Percentiles rank a stretch among this genome's conserved stretches.
Evolutionary conservation across 2,329 filamentous ascomycete species (phyloP).

Genomic region (Fusarium albosuccineum): DNA sequence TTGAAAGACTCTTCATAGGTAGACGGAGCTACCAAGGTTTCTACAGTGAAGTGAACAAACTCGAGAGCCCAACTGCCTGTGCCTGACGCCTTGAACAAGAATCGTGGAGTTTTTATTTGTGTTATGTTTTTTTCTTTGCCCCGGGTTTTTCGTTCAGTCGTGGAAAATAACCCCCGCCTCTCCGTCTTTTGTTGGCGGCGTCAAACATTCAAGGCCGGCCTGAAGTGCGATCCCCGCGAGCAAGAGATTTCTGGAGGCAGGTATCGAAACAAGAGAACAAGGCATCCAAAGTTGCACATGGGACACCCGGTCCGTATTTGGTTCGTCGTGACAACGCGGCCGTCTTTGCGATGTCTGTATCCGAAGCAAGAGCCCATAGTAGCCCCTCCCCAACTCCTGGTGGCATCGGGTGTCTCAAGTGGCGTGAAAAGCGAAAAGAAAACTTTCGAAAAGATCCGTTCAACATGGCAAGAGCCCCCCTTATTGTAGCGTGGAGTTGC

Average conservation of each 20-base stretch:
- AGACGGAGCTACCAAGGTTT: conserved; percentile 17
- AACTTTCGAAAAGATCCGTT: conserved; percentile 36
- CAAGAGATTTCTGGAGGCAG: conserved; percentile 34
- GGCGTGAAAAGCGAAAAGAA: conserved; percentile 37
- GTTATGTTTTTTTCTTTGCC: conserved; percentile 31
- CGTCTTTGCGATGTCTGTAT: conserved; percentile 34
- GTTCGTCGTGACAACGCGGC: conserved; percentile 30
- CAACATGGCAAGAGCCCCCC: conserved; percentile 25
- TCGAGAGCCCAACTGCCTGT: conserved; percentile 11
- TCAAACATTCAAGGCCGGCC: conserved; percentile 46
- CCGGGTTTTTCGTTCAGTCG: conserved; percentile 41
- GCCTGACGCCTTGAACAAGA: conserved; percentile 30
- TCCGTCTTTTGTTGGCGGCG: conserved; percentile 34
- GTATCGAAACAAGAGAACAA: conserved; percentile 36
- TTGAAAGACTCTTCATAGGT: conserved; percentile 13
- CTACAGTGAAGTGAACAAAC: conserved; percentile 35
- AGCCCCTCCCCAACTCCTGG: conserved; percentile 39
- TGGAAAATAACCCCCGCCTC: conserved; percentile 39
- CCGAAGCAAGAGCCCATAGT: conserved; percentile 29
- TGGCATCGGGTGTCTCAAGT: conserved; percentile 40
- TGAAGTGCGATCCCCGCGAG: conserved; percentile 35
- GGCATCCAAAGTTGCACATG: conserved; percentile 41
- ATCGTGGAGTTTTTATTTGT: conserved; percentile 33
- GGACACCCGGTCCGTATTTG: conserved; percentile 24
- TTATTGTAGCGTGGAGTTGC: conserved; percentile 20